Percentiles rank a stretch among this genome's conserved stretches.
phyloP scores from a whole-genome alignment of 345 rosid genomes.

The Camelina neglecta region DNA sequence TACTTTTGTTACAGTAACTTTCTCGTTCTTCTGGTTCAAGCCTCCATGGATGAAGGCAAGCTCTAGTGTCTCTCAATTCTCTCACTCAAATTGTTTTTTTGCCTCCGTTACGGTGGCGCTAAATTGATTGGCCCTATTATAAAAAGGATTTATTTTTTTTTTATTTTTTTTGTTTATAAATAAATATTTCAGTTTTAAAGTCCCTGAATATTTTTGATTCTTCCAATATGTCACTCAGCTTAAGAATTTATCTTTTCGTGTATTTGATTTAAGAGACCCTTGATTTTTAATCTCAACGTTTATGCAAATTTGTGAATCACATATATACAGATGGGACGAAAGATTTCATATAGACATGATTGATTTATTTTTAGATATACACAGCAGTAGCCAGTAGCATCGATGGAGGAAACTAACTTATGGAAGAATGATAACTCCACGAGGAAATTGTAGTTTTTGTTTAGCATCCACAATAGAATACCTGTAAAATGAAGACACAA shows the following conservation, averaged over 20 bases:
- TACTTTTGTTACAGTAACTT: conserved; percentile 1
- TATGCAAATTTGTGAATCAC: background rate
- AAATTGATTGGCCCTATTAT: background rate
- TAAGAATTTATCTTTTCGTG: background rate
- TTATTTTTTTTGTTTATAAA: too few relatives aligned
- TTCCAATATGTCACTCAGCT: conserved; percentile 25
- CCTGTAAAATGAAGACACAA: conserved; percentile 34
- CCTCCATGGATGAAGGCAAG: conserved; percentile 21
- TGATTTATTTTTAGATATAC: background rate
- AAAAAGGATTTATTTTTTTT: too few relatives aligned
- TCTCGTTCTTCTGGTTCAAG: conserved; percentile 17
- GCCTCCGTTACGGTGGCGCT: conserved; percentile 17
- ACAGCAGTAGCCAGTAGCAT: conserved; percentile 3
- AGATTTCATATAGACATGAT: conserved; percentile 11
- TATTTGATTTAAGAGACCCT: background rate
- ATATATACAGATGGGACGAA: conserved; percentile 5
- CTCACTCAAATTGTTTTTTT: conserved; percentile 1
- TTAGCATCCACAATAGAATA: conserved; percentile 34
- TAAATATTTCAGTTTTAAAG: background rate
- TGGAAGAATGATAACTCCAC: conserved; percentile 1
- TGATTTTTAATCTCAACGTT: conserved; percentile 10
- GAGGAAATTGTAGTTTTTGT: conserved; percentile 12
- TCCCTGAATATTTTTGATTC: conserved; percentile 9
- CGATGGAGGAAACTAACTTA: background rate
- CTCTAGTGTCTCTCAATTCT: conserved; percentile 6